Conservation (phyloP, 352 stramenopile genomes). For the Peronospora belbahrii region DNA sequence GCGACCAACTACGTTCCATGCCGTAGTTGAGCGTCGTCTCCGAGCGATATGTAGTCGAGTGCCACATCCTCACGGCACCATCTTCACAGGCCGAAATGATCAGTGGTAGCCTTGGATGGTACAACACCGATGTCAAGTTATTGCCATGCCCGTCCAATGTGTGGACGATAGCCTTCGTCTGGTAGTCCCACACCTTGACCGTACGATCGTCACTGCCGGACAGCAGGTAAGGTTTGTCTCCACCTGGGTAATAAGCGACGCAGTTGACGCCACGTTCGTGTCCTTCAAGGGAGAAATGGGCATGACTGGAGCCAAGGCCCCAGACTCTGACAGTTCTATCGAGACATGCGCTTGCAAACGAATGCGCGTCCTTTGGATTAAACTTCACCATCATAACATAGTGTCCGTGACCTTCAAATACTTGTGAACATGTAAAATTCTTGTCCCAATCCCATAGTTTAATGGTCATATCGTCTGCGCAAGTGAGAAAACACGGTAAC, state of each 20-base stretch:
- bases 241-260: conserved; percentile 97
- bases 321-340: conserved; percentile 96
- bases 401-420: conserved; percentile 92
- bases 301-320: conserved; percentile 86
- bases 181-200: conserved; percentile 99
- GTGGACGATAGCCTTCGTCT: conserved; percentile 99
- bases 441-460: conserved; percentile 99
- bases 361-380: conserved; percentile 99
- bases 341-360: conserved; percentile 95
- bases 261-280: conserved; percentile 98
- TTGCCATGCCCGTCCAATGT: conserved; percentile 98
- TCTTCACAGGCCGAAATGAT: conserved; percentile 97
- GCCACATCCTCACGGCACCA: conserved; percentile 91
- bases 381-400: conserved; percentile 99
- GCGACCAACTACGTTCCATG: conserved; percentile 96
- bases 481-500: conserved; percentile 94
- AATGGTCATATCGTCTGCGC: conserved; percentile 98
- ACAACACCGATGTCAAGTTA: conserved; percentile 97
- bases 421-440: conserved; percentile 66
- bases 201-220: conserved; percentile 94
- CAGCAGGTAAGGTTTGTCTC: conserved; percentile 98
- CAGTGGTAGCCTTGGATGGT: conserved; percentile 97
- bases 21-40: conserved; percentile 99
- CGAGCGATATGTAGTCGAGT: conserved; percentile 91
- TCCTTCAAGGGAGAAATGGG: conserved; percentile 88